Conservation (phyloP, 2,329 filamentous ascomycete genomes). For the Talaromyces sp. region DNA sequence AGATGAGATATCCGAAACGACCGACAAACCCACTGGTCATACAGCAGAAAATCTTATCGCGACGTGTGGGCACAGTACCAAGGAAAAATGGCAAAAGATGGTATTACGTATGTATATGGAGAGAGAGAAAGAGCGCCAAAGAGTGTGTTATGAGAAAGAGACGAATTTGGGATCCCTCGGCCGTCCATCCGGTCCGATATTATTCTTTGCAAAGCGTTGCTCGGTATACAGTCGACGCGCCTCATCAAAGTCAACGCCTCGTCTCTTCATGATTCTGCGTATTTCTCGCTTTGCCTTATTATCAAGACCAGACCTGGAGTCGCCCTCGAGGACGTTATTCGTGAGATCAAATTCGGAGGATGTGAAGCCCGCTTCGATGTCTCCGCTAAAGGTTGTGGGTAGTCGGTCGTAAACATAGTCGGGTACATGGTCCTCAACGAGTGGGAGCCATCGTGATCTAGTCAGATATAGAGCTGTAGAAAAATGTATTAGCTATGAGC, state of each 20-base stretch:
- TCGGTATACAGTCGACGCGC: constrained; percentile 82
- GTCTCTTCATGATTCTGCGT: constrained; percentile 82
- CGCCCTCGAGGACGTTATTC: constrained; percentile 72
- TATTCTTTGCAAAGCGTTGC: constrained; percentile 76
- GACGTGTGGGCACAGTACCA: not conserved
- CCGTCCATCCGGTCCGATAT: constrained; percentile 80
- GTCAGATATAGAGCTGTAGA: constrained; percentile 68
- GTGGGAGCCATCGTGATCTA: constrained; percentile 68
- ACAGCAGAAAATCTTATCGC: not conserved
- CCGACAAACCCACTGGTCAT: not conserved
- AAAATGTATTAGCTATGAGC: not conserved
- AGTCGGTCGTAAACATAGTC: constrained; percentile 72
- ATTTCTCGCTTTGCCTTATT: constrained; percentile 75
- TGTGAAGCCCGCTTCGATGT: constrained; percentile 82
- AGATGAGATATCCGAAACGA: constrained; percentile 1
- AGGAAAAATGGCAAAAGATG: constrained; percentile 1
- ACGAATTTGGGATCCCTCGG: constrained; percentile 94
- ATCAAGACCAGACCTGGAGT: constrained; percentile 75
- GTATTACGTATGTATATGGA: not conserved
- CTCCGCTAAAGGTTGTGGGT: constrained; percentile 69
- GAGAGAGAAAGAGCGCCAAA: constrained; percentile 2
- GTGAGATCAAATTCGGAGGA: constrained; percentile 77
- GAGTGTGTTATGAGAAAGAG: constrained; percentile 64
- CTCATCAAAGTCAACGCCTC: constrained; percentile 81
- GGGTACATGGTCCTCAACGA: constrained; percentile 62